phyloP scores from a whole-genome alignment of 805 yeast genomes.

The Saturnispora besseyi region DNA sequence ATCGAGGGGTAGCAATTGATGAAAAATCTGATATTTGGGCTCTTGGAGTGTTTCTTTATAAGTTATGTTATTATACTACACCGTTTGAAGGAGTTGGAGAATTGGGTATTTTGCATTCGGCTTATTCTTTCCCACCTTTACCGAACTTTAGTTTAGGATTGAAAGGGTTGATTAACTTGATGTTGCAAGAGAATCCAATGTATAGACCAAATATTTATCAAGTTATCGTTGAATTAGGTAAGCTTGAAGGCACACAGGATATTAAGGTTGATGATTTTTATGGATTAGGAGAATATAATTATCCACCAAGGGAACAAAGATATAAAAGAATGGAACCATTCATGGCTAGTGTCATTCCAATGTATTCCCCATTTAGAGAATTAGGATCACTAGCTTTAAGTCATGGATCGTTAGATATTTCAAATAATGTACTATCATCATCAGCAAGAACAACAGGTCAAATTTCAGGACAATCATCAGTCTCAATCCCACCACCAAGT shows the following conservation, averaged over 20 bases:
- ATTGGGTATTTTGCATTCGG: slow-evolving; percentile 77
- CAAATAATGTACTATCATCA: too few species aligned
- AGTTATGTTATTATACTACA: slow-evolving; percentile 84
- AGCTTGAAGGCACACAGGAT: slow-evolving; percentile 34
- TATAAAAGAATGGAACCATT: slow-evolving; percentile 25
- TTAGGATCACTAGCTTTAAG: slow-evolving; percentile 1
- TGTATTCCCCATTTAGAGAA: slow-evolving; percentile 27
- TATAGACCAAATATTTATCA: slow-evolving; percentile 84
- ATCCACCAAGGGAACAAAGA: slow-evolving; percentile 22
- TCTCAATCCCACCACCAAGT: not conserved
- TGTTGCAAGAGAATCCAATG: slow-evolving; percentile 76
- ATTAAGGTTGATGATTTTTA: slow-evolving; percentile 31
- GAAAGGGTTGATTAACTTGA: slow-evolving; percentile 63
- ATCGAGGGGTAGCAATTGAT: slow-evolving; percentile 75
- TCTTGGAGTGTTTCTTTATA: slow-evolving; percentile 82
- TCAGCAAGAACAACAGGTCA: not conserved
- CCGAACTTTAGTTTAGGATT: slow-evolving; percentile 67
- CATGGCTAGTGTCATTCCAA: slow-evolving; percentile 23
- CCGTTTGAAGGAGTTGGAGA: slow-evolving; percentile 90
- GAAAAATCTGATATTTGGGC: slow-evolving; percentile 97
- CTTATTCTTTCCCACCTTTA: slow-evolving; percentile 61
- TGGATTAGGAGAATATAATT: slow-evolving; percentile 24
- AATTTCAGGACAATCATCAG: not conserved
- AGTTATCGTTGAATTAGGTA: slow-evolving; percentile 54
- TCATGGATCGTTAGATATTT: too few species aligned